These are phyloP conservation scores for Sporothrix protearum DNA, from an alignment of 2,329 filamentous ascomycete species.

Conservation along the genomic window DNA sequence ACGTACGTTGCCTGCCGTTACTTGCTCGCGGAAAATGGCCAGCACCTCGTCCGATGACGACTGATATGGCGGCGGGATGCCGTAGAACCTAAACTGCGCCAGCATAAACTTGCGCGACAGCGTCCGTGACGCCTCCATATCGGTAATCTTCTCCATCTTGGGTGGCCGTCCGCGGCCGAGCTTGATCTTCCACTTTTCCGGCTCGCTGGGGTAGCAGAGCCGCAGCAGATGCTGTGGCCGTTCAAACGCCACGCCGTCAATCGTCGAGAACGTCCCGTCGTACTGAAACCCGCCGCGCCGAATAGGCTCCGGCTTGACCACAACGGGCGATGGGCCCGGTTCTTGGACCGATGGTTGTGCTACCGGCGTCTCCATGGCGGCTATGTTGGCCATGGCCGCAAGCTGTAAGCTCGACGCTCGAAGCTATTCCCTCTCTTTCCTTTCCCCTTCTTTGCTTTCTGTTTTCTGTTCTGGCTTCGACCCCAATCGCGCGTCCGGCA, in stretches of 20 bases:
- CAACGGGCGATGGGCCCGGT: background rate
- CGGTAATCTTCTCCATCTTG: slow-evolving; percentile 31
- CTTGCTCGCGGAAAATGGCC: slow-evolving; percentile 27
- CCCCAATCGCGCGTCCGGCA: background rate
- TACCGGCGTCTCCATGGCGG: slow-evolving; percentile 14
- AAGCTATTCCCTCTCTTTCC: background rate
- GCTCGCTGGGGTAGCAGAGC: slow-evolving; percentile 29
- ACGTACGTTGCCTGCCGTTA: slow-evolving; percentile 26
- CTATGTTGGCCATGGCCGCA: background rate
- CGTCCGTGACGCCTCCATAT: slow-evolving; percentile 26
- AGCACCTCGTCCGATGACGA: slow-evolving; percentile 29
- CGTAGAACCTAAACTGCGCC: slow-evolving; percentile 31
- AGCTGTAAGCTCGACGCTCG: background rate
- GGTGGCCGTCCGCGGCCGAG: slow-evolving; percentile 29
- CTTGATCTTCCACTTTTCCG: slow-evolving; percentile 31
- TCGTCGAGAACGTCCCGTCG: slow-evolving; percentile 29
- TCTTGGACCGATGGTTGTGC: background rate
- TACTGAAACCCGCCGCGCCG: slow-evolving; percentile 37
- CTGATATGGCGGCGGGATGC: slow-evolving; percentile 29
- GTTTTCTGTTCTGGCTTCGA: background rate
- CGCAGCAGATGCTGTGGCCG: slow-evolving; percentile 29
- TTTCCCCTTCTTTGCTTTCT: background rate
- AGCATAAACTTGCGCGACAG: slow-evolving; percentile 29
- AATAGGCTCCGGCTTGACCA: slow-evolving; percentile 28
- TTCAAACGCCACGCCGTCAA: slow-evolving; percentile 29